phyloP scores from a whole-genome alignment of 306 rosid genomes.

The Hippophae gyantsensis region DNA sequence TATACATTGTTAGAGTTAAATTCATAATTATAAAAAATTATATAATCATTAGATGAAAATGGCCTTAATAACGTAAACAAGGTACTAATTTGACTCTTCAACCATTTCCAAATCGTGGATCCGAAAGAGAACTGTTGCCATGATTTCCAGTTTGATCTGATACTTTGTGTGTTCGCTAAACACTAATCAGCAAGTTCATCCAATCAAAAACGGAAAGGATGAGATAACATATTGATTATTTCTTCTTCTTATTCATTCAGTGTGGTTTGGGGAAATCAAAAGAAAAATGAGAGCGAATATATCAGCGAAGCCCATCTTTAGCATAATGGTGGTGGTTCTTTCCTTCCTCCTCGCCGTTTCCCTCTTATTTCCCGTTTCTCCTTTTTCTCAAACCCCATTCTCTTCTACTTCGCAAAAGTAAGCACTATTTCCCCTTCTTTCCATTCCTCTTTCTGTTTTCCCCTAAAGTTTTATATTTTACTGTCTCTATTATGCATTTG shows the following conservation, averaged over 20 bases:
- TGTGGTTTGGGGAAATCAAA: neutral
- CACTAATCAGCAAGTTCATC: neutral
- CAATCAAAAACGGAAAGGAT: neutral
- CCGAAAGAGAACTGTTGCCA: too few species aligned
- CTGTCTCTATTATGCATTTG: neutral
- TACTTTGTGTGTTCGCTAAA: too few species aligned
- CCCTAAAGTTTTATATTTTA: too few species aligned
- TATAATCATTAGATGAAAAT: too few species aligned
- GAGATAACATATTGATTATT: neutral
- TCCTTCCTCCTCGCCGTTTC: conserved; percentile 33
- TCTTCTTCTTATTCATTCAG: neutral
- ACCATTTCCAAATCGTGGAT: too few species aligned
- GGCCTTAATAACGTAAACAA: too few species aligned
- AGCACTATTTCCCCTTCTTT: neutral
- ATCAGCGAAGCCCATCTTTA: conserved; percentile 56
- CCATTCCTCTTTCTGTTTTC: neutral
- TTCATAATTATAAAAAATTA: too few species aligned
- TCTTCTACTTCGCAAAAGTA: conserved; percentile 32
- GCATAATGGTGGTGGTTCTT: conserved; percentile 33
- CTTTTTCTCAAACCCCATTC: conserved; percentile 23
- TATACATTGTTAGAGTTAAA: too few species aligned
- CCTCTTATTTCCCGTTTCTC: conserved; percentile 39
- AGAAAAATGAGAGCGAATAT: conserved; percentile 43
- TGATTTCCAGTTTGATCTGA: too few species aligned
- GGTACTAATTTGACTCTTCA: too few species aligned